Conservation (phyloP, 257 asterid genomes). For the Solanum chiquidenum region DNA sequence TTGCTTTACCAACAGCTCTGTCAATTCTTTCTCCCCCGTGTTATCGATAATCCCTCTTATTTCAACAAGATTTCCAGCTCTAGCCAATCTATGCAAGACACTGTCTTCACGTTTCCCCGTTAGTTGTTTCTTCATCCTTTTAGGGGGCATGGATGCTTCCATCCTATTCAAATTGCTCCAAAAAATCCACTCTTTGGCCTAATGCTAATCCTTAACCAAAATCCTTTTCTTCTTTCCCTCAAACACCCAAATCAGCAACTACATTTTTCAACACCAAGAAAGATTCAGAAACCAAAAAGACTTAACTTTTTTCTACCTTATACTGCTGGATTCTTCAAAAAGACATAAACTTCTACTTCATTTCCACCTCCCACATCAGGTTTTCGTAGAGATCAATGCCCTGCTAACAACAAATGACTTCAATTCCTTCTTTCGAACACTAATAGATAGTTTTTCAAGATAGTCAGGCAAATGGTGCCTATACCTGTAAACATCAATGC, state of each 20-base stretch:
- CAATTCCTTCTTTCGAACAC: background rate
- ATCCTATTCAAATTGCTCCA: background rate
- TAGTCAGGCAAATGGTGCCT: background rate
- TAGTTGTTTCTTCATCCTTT: constrained; percentile 34
- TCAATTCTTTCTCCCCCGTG: constrained; percentile 14
- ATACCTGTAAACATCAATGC: background rate
- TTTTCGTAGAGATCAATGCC: background rate
- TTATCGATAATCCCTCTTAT: constrained; percentile 7
- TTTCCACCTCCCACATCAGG: background rate
- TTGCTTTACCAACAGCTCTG: constrained; percentile 22
- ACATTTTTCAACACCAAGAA: constrained; percentile 8
- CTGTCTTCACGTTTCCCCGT: constrained; percentile 41
- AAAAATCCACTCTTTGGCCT: background rate
- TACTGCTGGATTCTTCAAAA: background rate
- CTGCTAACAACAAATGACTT: background rate
- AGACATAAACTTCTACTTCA: background rate
- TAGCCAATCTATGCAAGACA: constrained; percentile 30
- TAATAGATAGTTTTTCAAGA: background rate
- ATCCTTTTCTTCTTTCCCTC: constrained; percentile 27
- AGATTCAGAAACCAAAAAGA: background rate
- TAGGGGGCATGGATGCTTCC: constrained; percentile 8
- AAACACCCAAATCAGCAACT: constrained; percentile 27
- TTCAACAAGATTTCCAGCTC: constrained; percentile 28
- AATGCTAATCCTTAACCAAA: background rate
- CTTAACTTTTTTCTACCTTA: background rate